Base-by-base conservation (phyloP, 1,284 basidiomycete species). In the Earliella scabrosa region DNA sequence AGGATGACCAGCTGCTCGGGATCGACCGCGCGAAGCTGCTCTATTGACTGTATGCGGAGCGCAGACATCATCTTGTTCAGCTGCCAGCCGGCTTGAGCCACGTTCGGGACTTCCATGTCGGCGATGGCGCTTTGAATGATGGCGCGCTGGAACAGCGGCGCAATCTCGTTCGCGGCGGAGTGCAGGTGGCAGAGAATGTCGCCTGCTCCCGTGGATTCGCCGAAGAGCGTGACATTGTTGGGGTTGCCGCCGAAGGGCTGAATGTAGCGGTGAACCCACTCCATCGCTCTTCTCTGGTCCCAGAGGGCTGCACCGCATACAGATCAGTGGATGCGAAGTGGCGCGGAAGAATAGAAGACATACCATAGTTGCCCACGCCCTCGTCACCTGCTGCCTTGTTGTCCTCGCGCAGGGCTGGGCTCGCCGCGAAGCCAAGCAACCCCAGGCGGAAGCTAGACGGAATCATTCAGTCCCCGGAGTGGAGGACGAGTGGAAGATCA, bases 301-400 rank as follows among this genome's bases (percentile, higher is more conserved):
- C 81, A 81, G 21, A 92, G 75, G 51, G 87, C 86, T 88, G 60
- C 54, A 59, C 41, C 46, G 48, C 52, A 41, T 38, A 4, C 8
- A 50, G 41, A 54, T 52, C 43, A 62, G 50, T 36, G 27, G 23
- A 16, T 31, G 36, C 36, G 24, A 32, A 38, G 44, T n/a, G 47
- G 50, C 3, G 21, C 31, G 31, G 44, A 21, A 36, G 32, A 34
- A 46, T 54, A 53, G 23, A 24, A 27, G 32, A 72, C 78, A 35
- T 64, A 83, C 88, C 88, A 64, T 88, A 91, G 71, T 91, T 91
- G 20, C 88, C 88, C 18, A 84, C 83, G n/a, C 87, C 88, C 50
- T 82, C 78, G 45, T 89, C 86, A 29, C 86, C 86, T 24, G 77
- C 80, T 31, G 71, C 67, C 51, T 75, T 74, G 70, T 88, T 89